Evolutionary conservation across 1,284 basidiomycete species (phyloP), one percentile per base, ranked within the genome.

Genomic region (Volvariella surrecta): DNA sequence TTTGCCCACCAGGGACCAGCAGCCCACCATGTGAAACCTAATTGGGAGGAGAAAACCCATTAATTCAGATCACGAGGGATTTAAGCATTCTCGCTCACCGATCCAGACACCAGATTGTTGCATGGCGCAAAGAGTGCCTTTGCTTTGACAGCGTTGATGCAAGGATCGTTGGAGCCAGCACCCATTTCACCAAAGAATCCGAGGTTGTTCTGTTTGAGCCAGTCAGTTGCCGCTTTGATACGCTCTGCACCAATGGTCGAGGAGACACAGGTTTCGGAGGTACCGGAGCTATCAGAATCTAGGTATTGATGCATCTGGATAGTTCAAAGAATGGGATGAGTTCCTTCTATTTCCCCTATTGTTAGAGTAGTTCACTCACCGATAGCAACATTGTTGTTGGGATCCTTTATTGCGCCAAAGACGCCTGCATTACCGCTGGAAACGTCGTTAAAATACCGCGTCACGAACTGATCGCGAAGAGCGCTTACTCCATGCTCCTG

Each of bases 241-340:
- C 77, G 76, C 50, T 76, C 71, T 19, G 67, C 68, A 45, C 73
- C 75, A 54, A 81, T 79, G 19, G 76, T 79, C 15, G 70, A 62
- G 8, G 71, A 76, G 16, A 81, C 78, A 53, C 79, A 81, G 20
- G 62, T 68, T 3, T 53, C 57, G 38, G 58, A 68, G 4, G 78
- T 80, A 42, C 78, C 79, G 37, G 76, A 79, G 50, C 74, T 70
- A 55, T 82, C 78, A 39, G 70, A 74, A 58, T 80, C 79, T 50
- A 81, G 75, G 63, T 82, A 82, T 57, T 81, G 77, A 56, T 81
- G 77, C 77, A 82, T 80, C 57, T 81, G 74, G 72, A 44, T 10
- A 22, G 9, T 11, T 9, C 2, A 10, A 8, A 31, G 24, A 31
- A 24, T 35, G 24, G 24, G 24, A 6, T 6, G 24, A 6, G 6